phyloP scores from a whole-genome alignment of 2,329 filamentous ascomycete species.

The Coniochaeta sp. region DNA sequence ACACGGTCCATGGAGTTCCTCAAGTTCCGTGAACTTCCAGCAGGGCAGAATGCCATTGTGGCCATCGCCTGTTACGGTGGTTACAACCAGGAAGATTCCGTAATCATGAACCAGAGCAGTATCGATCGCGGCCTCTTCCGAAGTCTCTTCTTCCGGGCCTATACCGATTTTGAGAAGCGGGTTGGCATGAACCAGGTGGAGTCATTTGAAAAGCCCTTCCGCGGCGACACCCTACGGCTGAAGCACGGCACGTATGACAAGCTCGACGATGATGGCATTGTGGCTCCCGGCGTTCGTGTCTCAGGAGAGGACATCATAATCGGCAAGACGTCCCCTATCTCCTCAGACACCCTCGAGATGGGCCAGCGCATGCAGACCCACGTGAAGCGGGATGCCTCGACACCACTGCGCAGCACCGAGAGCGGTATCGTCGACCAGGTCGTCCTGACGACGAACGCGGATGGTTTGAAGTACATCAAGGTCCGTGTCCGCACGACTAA shows the following conservation, averaged over 20 bases:
- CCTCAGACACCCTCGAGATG: constrained; percentile 85
- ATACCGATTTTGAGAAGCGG: constrained; percentile 94
- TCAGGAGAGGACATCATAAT: constrained; percentile 99
- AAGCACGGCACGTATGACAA: constrained; percentile 98
- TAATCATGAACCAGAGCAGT: constrained; percentile 99
- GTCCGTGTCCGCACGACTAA: constrained; percentile 96
- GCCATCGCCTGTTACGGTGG: constrained; percentile 96
- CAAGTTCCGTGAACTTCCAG: constrained; percentile 94
- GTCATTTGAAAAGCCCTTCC: constrained; percentile 89
- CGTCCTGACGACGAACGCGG: constrained; percentile 86
- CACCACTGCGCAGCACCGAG: constrained; percentile 88
- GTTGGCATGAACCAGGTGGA: constrained; percentile 91
- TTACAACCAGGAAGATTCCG: constrained; percentile 99
- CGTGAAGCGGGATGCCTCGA: constrained; percentile 91
- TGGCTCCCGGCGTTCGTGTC: constrained; percentile 88
- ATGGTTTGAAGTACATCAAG: constrained; percentile 93
- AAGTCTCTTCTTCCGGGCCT: constrained; percentile 95
- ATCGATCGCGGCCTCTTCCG: constrained; percentile 97
- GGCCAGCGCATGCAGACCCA: constrained; percentile 87
- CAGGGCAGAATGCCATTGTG: constrained; percentile 96
- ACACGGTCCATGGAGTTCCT: constrained; percentile 98
- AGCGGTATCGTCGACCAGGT: constrained; percentile 95
- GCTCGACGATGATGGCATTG: constrained; percentile 91
- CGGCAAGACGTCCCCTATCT: constrained; percentile 93
- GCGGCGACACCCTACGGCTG: constrained; percentile 79